These are phyloP conservation scores for Leccinum ochraceum DNA, from an alignment of 768 basidiomycete species.

Conservation along the genomic window DNA sequence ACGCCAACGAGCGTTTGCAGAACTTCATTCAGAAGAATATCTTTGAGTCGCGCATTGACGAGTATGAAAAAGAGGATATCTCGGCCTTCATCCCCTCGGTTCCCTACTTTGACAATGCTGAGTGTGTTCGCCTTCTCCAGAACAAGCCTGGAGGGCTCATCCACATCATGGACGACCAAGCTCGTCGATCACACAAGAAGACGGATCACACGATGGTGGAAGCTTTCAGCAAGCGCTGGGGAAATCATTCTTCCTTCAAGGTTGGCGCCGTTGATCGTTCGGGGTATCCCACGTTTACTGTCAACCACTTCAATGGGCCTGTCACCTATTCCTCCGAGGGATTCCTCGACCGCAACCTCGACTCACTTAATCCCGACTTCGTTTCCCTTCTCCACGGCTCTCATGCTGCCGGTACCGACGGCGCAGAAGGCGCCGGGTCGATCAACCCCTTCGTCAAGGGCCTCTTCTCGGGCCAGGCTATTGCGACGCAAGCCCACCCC, in stretches of 20 bases:
- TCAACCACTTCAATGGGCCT: slow-evolving; percentile 90
- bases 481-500: slow-evolving; percentile 44
- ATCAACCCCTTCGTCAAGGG: slow-evolving; percentile 91
- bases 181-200: slow-evolving; percentile 71
- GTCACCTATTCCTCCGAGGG: slow-evolving; percentile 91
- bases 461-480: slow-evolving; percentile 83
- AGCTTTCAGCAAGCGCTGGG: slow-evolving; percentile 92
- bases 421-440: slow-evolving; percentile 71
- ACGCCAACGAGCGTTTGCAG: slow-evolving; percentile 91
- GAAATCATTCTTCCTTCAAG: slow-evolving; percentile 70
- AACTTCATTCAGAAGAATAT: slow-evolving; percentile 77
- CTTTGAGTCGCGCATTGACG: slow-evolving; percentile 79
- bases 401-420: slow-evolving; percentile 30
- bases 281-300: slow-evolving; percentile 83
- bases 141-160: slow-evolving; percentile 88
- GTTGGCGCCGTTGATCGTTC: slow-evolving; percentile 70
- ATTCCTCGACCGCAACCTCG: slow-evolving; percentile 87
- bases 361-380: slow-evolving; percentile 91
- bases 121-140: slow-evolving; percentile 52
- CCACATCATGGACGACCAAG: neutral
- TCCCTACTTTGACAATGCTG: slow-evolving; percentile 67
- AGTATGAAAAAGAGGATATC: slow-evolving; percentile 85
- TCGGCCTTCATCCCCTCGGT: slow-evolving; percentile 64
- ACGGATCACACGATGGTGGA: slow-evolving; percentile 94
- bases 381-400: slow-evolving; percentile 45